phyloP scores from a whole-genome alignment of 2,329 filamentous ascomycete species.

The Calonectria montana region DNA sequence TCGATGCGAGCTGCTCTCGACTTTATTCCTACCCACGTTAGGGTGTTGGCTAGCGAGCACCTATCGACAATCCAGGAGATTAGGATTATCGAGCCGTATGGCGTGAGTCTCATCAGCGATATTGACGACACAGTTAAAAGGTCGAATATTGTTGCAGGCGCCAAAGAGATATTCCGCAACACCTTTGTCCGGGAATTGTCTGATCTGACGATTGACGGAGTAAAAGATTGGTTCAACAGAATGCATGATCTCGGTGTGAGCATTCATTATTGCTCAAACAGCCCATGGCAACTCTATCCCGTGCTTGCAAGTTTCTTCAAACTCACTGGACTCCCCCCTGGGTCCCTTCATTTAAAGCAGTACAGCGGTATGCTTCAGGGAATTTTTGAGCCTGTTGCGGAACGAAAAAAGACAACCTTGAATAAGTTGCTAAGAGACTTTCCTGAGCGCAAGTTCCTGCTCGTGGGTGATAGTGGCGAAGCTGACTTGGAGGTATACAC shows the following conservation, averaged over 20 bases:
- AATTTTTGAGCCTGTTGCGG: conserved; percentile 96
- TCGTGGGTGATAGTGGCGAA: conserved; percentile 96
- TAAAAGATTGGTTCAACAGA: conserved; percentile 87
- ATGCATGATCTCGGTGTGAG: conserved; percentile 84
- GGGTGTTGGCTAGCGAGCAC: conserved; percentile 86
- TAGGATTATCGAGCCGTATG: conserved; percentile 78
- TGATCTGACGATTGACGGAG: conserved; percentile 86
- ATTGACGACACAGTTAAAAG: conserved; percentile 98
- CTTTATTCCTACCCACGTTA: conserved; percentile 90
- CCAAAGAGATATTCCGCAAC: conserved; percentile 95
- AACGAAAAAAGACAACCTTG: conserved; percentile 89
- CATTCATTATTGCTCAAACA: conserved; percentile 99
- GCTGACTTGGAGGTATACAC: conserved; percentile 98
- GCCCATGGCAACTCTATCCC: conserved; percentile 96
- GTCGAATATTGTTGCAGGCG: conserved; percentile 87
- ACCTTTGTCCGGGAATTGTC: conserved; percentile 89
- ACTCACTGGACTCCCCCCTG: conserved; percentile 81
- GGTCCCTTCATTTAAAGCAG: conserved; percentile 94
- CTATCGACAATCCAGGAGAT: conserved; percentile 85
- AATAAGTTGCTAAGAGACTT: conserved; percentile 91
- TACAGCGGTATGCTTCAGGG: conserved; percentile 98
- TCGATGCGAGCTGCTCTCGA: conserved; percentile 81
- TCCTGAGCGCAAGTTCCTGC: conserved; percentile 86
- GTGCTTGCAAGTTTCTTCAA: conserved; percentile 88
- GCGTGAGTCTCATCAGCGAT: conserved; percentile 94